Base-by-base conservation (phyloP, 495 filamentous ascomycete species). In the Tricharina praecox region DNA sequence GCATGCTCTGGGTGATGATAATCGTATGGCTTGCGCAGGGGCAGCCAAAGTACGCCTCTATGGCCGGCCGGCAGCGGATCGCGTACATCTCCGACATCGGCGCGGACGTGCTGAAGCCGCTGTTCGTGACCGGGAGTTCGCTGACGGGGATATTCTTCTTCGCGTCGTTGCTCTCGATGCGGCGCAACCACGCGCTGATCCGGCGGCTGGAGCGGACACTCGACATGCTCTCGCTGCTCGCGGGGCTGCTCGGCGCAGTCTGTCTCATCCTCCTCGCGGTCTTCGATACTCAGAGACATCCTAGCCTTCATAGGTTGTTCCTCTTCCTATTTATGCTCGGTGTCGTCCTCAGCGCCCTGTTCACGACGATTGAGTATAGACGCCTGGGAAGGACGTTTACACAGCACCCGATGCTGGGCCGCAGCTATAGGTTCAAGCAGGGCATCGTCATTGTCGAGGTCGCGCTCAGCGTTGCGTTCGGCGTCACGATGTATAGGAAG, bases 71-170 rank as follows among this genome's bases (percentile, higher is more conserved):
- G 39, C 82, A 88, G 55, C 68, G 59, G 2, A 84, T 94, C 47
- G 82, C 88, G 61, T 93, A 82, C 60, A 83, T 85, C 53, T 81
- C 77, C n/a, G 85, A 95, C 63, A 69, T 94, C 23, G 90, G 58
- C 5, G 79, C 80, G 0, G 59, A 68, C 21, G 66, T 67, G 0
- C 67, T 94, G 2, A 85, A 94, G 51, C 90, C 90, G 0, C 68
- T 96, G 1, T 97, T 97, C 68, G 75, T 97, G 49, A 68, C 77
- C 9, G 85, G 85, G 46, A 79, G 77, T 64, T 66, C 70, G 9
- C 67, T 94, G 16, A 87, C 82, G 15, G 83, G 85, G 44, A 67
- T 94, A 26, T 80, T 85, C 51, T 75, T 97, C 48, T 83, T 93
- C 67, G 64, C 88, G 21, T 75, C 81, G 9, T 84, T 97, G 50